Evolutionary conservation across 1,284 basidiomycete species (phyloP).

Genomic region (Taiwanofungus camphoratus): DNA sequence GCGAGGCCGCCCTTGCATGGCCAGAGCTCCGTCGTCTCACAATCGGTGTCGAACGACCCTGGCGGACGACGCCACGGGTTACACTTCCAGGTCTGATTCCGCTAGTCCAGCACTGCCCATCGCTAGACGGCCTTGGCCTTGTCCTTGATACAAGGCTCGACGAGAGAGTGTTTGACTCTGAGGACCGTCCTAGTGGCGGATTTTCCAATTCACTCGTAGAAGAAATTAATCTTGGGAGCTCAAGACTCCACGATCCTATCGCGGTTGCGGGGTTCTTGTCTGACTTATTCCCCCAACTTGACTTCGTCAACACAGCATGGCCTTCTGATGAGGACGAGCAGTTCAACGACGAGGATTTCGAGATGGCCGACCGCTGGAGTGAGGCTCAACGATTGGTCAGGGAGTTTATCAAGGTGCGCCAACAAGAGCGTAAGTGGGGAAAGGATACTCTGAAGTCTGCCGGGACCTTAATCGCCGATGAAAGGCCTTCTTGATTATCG

Average conservation of each 20-base stretch:
- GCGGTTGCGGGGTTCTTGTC: conserved; percentile 9
- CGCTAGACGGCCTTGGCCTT: neutral
- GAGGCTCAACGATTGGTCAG: neutral
- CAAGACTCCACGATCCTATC: conserved; percentile 5
- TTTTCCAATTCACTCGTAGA: neutral
- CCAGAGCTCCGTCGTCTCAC: neutral
- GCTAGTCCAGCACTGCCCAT: conserved; percentile 2
- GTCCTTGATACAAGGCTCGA: neutral
- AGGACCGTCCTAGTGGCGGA: neutral
- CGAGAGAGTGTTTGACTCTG: neutral
- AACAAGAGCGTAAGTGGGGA: conserved; percentile 4
- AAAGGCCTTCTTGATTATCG: too few species aligned
- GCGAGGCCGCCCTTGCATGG: conserved; percentile 1
- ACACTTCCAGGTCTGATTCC: conserved; percentile 4
- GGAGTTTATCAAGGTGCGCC: neutral
- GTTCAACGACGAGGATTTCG: neutral
- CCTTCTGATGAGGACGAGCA: conserved; percentile 1
- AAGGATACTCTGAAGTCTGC: too few species aligned
- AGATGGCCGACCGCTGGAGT: conserved; percentile 1
- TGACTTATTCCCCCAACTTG: conserved; percentile 4
- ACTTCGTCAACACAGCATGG: conserved; percentile 1
- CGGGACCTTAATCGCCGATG: too few species aligned
- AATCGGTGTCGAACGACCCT: neutral
- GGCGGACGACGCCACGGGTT: neutral
- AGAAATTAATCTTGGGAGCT: conserved; percentile 5